Conservation (phyloP, 352 stramenopile species). For the Phytophthora podocarpi region DNA sequence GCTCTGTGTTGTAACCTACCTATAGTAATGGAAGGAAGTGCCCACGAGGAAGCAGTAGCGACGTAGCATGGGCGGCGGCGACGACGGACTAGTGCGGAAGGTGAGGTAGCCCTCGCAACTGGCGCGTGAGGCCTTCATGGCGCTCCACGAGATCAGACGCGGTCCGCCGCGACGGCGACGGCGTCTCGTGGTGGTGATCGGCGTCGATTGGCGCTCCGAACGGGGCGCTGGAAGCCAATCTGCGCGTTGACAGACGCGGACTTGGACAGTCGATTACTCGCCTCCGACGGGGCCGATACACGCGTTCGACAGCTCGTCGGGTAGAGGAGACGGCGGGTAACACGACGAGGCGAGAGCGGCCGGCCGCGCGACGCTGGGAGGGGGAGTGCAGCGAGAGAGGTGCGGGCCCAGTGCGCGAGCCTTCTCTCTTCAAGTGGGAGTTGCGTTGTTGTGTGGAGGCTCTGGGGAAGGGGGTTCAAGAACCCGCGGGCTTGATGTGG, state of each 20-base stretch:
- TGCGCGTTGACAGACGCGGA: conserved; percentile 1
- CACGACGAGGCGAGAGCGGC: not conserved
- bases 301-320: conserved; percentile 6
- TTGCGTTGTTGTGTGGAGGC: conserved; percentile 29
- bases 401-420: conserved; percentile 12
- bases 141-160: conserved; percentile 44
- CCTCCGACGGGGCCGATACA: not conserved
- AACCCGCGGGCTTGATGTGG: conserved; percentile 18
- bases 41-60: conserved; percentile 90
- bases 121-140: conserved; percentile 83
- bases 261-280: conserved; percentile 10
- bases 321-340: conserved; percentile 13
- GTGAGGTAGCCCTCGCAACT: conserved; percentile 88
- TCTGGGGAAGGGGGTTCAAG: conserved; percentile 3
- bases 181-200: conserved; percentile 28
- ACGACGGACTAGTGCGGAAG: conserved; percentile 86
- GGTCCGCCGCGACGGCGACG: conserved; percentile 19
- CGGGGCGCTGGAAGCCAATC: conserved; percentile 7
- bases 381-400: conserved; percentile 16
- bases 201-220: conserved; percentile 9
- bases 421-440: conserved; percentile 40
- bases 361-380: not conserved
- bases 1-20: no score
- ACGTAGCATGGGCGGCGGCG: conserved; percentile 83
- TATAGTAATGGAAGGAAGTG: conserved; percentile 90